A percentile compares a stretch with the other conserved stretches of the same genome.
Evolutionary conservation across 345 rosid species (phyloP).

Genomic region (Excoecaria cochinchinensis): DNA sequence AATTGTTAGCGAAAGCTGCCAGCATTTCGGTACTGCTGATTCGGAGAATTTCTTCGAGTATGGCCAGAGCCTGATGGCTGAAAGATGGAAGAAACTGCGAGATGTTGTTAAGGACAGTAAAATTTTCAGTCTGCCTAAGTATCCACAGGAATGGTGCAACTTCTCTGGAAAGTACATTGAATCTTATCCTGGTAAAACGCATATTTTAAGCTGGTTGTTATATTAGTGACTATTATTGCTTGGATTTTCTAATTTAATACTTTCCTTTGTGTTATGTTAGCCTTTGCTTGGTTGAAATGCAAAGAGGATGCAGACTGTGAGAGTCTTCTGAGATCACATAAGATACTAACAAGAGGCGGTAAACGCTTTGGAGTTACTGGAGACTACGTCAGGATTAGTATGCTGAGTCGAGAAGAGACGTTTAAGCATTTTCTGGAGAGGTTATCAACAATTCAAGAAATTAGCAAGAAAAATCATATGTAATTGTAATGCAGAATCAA

Average conservation of each 20-base stretch:
- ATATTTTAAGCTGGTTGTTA: neutral
- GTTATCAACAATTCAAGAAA: constrained; percentile 41
- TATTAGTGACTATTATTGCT: no score
- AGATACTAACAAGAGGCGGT: constrained; percentile 59
- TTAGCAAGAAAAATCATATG: neutral
- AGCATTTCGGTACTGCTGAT: constrained; percentile 7
- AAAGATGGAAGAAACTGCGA: constrained; percentile 64
- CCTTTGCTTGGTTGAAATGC: constrained; percentile 81
- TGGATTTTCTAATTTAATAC: neutral
- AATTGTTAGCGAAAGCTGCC: constrained; percentile 41
- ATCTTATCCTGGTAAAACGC: constrained; percentile 59
- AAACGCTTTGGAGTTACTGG: constrained; percentile 51
- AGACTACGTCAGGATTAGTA: constrained; percentile 57
- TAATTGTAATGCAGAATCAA: neutral
- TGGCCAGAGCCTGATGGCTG: constrained; percentile 46
- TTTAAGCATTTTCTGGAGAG: constrained; percentile 63
- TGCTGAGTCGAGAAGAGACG: constrained; percentile 62
- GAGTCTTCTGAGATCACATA: constrained; percentile 43
- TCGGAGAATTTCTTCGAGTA: constrained; percentile 56
- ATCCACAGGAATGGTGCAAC: constrained; percentile 60
- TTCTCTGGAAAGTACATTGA: constrained; percentile 41
- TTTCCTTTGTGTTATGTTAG: constrained; percentile 30
- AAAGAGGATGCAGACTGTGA: constrained; percentile 49
- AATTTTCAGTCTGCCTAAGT: constrained; percentile 50
- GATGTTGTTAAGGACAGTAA: constrained; percentile 43